Conservation (phyloP, 2,329 filamentous ascomycete genomes). For the Talaromyces funiculosus region DNA sequence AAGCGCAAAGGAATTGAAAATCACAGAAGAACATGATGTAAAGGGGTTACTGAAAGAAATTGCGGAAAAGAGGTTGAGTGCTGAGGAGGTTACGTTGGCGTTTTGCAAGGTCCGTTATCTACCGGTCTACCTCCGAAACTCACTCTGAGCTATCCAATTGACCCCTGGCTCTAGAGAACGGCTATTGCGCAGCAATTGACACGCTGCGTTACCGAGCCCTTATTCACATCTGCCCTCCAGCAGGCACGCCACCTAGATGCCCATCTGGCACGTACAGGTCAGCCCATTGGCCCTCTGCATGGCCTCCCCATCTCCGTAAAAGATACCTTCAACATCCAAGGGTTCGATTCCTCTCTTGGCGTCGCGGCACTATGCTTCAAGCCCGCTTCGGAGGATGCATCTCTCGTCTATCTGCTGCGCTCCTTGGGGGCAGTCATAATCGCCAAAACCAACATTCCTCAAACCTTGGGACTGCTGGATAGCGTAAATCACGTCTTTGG, state of each 20-base stretch:
- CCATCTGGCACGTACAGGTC: conserved; percentile 34
- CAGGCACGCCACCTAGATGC: conserved; percentile 46
- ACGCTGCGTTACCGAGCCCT: conserved; percentile 48
- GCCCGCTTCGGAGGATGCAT: background rate
- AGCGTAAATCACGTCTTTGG: conserved; percentile 49
- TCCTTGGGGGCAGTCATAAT: conserved; percentile 48
- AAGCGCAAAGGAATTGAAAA: conserved; percentile 45
- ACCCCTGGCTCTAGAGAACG: conserved; percentile 24
- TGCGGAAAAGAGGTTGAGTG: conserved; percentile 28
- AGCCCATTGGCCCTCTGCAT: conserved; percentile 54
- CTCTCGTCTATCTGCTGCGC: conserved; percentile 10
- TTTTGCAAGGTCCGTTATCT: conserved; percentile 46
- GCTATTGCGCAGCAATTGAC: conserved; percentile 39
- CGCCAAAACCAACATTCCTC: conserved; percentile 54
- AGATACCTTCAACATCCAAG: conserved; percentile 43
- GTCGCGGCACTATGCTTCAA: conserved; percentile 31
- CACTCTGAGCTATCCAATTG: background rate
- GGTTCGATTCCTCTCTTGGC: conserved; percentile 51
- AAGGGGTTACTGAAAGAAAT: conserved; percentile 34
- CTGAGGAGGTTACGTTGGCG: conserved; percentile 46
- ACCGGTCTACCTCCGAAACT: background rate
- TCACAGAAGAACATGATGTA: conserved; percentile 51
- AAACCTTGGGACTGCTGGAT: conserved; percentile 59
- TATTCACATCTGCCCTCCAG: conserved; percentile 47
- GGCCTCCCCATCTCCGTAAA: conserved; percentile 54